Evolutionary conservation across 805 yeast genomes (phyloP).

Genomic region (Lipomyces lipofer): DNA sequence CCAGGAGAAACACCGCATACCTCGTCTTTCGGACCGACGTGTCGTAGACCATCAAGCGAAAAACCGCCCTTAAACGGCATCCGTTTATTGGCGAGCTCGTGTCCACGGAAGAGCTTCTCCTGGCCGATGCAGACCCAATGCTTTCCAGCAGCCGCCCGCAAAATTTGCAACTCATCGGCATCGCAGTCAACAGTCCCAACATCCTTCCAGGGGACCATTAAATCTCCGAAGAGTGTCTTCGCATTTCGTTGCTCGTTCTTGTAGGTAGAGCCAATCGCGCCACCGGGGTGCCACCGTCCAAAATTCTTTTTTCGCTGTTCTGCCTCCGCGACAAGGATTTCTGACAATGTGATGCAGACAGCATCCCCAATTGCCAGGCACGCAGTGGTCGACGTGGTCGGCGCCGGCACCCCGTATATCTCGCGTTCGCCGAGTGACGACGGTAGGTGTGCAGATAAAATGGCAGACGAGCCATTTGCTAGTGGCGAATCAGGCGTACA

Average conservation of each 20-base stretch:
- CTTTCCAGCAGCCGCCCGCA: conserved; percentile 30
- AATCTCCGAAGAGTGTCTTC: conserved; percentile 12
- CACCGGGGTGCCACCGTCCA: conserved; percentile 84
- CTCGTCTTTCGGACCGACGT: conserved; percentile 12
- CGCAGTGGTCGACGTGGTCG: conserved; percentile 80
- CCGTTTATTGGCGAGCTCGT: conserved; percentile 15
- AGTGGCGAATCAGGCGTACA: conserved; percentile 59
- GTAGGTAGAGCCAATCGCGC: conserved; percentile 71
- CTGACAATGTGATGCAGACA: conserved; percentile 69
- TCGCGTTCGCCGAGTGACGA: conserved; percentile 55
- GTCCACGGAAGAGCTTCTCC: conserved; percentile 8
- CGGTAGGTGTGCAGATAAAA: conserved; percentile 66
- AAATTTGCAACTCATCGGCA: conserved; percentile 25
- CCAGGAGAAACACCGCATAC: not conserved
- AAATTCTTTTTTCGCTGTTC: conserved; percentile 56
- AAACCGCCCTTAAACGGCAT: conserved; percentile 7
- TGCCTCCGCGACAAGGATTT: conserved; percentile 60
- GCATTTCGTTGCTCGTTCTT: conserved; percentile 22
- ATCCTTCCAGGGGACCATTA: conserved; percentile 25
- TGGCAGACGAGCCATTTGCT: conserved; percentile 52
- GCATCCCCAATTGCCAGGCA: conserved; percentile 78
- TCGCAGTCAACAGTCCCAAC: conserved; percentile 24
- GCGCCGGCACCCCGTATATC: conserved; percentile 81
- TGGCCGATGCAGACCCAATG: conserved; percentile 29
- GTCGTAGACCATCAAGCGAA: conserved; percentile 9